Base-by-base conservation (phyloP, 2,329 filamentous ascomycete species). In the Colletotrichum cordylinicola region DNA sequence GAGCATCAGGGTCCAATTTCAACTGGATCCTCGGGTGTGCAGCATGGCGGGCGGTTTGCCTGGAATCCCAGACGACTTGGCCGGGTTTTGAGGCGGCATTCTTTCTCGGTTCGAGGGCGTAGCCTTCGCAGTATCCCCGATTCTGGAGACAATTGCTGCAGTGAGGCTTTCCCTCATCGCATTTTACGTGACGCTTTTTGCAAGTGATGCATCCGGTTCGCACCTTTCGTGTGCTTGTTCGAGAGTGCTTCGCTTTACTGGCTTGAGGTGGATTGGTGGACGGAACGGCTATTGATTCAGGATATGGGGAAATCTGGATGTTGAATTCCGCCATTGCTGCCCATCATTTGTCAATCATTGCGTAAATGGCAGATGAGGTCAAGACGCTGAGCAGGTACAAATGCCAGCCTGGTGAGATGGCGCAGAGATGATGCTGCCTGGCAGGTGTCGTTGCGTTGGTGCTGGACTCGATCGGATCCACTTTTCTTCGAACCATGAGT, bases 21-120 rank as follows among this genome's bases (percentile, higher is more conserved):
- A 74, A n/a, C 67, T 78, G 78, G 8, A 70, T 61, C 35, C 18
- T 29, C 15, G 71, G 72, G 35, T 67, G 64, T 10, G 77, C 65
- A 10, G 56, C 48, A 27, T 13, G 65, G 24, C 61, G 37, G n/a
- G 18, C 6, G 43, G 75, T 27, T 43, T 75, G 72, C 13, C 48
- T 71, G 31, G 80, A 80, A 66, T 84, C 76, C 81, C 80, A 82
- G 18, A 75, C 70, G 4, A 80, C 35, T 9, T 80, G 80, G 9
- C 71, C 56, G 7, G 75, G 74, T 37, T 72, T 67, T 2, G 74
- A 58, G 8, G 65, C 12, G 0, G 48, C 70, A 64, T 78, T 78
- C 76, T 77, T 80, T 65, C 52, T 69, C 18, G 67, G 55, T 31
- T 27, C 18, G 18, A 37, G 6, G 27, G 43, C 65, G 48, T 78